Conservation (phyloP, 2,329 filamentous ascomycete species). For the Ceratocystis smalleyi region DNA sequence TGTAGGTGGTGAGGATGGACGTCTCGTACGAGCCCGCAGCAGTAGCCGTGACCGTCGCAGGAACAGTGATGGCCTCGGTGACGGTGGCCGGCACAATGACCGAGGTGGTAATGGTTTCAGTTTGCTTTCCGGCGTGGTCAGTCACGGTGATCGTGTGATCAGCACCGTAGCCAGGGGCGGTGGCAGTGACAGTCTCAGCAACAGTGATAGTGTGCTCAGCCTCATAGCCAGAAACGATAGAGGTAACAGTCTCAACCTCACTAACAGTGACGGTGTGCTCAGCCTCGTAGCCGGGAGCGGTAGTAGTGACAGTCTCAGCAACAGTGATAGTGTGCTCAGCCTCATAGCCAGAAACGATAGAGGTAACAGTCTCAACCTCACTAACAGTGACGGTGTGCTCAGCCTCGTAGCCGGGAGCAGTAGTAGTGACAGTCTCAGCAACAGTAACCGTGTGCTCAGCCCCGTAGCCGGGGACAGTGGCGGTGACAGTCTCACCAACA, state of each 20-base stretch:
- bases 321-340: constrained; percentile 20
- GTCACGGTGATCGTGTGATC: constrained; percentile 19
- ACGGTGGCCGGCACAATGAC: constrained; percentile 14
- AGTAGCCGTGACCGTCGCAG: constrained; percentile 14
- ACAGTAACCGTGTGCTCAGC: constrained; percentile 20
- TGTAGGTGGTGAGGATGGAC: constrained; percentile 12
- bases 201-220: constrained; percentile 27
- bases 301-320: constrained; percentile 17
- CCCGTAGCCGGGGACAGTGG: constrained; percentile 19
- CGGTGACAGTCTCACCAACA: constrained; percentile 19
- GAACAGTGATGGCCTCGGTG: constrained; percentile 11
- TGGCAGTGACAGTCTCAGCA: constrained; percentile 24
- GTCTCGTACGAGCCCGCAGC: constrained; percentile 11
- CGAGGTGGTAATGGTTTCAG: constrained; percentile 12
- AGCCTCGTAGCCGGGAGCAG: constrained; percentile 5
- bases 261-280: constrained; percentile 20
- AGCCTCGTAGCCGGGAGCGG: constrained; percentile 6
- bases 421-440: constrained; percentile 17
- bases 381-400: constrained; percentile 20
- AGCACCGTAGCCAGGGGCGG: constrained; percentile 23
- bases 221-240: constrained; percentile 24
- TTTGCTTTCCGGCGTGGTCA: neutral
- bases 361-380: constrained; percentile 28
- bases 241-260: constrained; percentile 28
- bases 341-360: constrained; percentile 24